Base-by-base conservation (phyloP, 495 filamentous ascomycete species). In the Talaromyces nanjingensis region DNA sequence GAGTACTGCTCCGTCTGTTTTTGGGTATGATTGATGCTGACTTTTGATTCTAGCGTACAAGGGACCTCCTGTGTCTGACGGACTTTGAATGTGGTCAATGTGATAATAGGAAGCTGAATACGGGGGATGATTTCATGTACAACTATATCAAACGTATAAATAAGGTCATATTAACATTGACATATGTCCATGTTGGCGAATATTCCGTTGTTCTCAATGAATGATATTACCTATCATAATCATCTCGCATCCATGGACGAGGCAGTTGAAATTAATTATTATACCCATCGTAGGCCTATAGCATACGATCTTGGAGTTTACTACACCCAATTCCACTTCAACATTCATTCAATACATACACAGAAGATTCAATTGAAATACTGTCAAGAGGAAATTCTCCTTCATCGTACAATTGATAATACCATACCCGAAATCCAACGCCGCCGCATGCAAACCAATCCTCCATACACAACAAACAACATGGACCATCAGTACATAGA, bases 31-130 rank as follows among this genome's bases (percentile, higher is more conserved):
- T 49, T 55, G 33, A 37, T 31, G 47, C 63, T 33, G 29, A 37
- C 49, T 11, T 24, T 60, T 62, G 9, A 47, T 29, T 63, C 22
- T 58, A 80, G 77, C 74, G 33, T 80, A 80, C 63, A 80, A 78
- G 61, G 77, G 79, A 4, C 77, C 79, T n/a, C 79, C 79, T 0
- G 76, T 71, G 58, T 78, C 77, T 8, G 78, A 79, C 69, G 73
- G 73, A 1, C 60, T 75, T 27, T 73, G 49, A 70, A 4, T 6
- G n/a, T 37, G n/a, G 7, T 24, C 6, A 45, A 3, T 18, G 16
- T 20, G 37, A 45, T 18, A 12, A 3, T 11, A 27, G 11, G 1
- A 37, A 37, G 33, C 33, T 18, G 16, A n/a, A 6, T 45, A 18
- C 4, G 29, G 6, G 6, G 29, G 22, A 24, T 1, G 22, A 24